Evolutionary conservation across 768 basidiomycete species (phyloP).

Genomic region (Pulveroboletus ravenelii): DNA sequence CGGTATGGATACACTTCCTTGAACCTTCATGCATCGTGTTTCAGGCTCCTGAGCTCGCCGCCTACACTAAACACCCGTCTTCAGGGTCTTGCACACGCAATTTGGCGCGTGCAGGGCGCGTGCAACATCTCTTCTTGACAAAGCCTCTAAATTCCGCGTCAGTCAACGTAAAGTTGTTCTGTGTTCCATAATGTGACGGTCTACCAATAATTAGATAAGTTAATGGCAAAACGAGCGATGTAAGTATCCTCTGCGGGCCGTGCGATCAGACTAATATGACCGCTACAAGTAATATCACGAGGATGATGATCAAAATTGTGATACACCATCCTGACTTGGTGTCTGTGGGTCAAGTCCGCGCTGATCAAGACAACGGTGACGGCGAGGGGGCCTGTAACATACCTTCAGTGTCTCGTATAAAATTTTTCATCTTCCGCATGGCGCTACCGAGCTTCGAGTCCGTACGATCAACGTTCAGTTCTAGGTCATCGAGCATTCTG

Average conservation of each 20-base stretch:
- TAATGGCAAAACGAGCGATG: conserved; percentile 3
- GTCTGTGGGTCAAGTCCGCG: conserved; percentile 39
- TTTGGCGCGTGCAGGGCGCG: neutral
- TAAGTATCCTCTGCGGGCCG: conserved; percentile 5
- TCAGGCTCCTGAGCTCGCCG: neutral
- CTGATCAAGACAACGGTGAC: neutral
- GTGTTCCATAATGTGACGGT: neutral
- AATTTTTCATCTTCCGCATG: conserved; percentile 67
- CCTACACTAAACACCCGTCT: neutral
- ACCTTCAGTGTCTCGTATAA: conserved; percentile 84
- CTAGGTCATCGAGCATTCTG: conserved; percentile 80
- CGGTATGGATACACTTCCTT: neutral
- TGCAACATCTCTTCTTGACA: neutral
- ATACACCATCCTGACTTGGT: conserved; percentile 91
- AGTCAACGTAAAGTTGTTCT: neutral
- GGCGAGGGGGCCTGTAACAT: neutral
- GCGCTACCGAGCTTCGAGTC: conserved; percentile 62
- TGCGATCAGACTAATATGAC: conserved; percentile 64
- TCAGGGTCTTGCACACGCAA: neutral
- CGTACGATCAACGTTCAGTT: conserved; percentile 64
- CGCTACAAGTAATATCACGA: conserved; percentile 69
- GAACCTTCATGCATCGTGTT: neutral
- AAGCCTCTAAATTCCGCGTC: neutral
- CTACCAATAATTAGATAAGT: conserved; percentile 14
- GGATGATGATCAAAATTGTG: conserved; percentile 73